Percentiles rank a stretch among this genome's conserved stretches.
phyloP scores from a whole-genome alignment of 768 basidiomycete genomes.

The Serendipita sp. region DNA sequence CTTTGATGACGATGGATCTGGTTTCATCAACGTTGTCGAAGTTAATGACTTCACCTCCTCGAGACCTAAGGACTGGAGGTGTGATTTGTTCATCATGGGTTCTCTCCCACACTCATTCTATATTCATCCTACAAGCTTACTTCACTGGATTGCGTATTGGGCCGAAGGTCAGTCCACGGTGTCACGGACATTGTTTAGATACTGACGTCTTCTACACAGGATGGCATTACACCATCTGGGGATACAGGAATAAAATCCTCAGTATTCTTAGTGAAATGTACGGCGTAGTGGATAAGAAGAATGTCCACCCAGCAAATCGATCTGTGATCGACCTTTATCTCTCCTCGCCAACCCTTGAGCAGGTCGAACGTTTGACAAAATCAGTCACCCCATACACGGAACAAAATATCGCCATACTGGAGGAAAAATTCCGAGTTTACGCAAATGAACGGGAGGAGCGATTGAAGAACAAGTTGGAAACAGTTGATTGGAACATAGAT shows the following conservation, averaged over 20 bases:
- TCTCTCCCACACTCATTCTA: too few species aligned
- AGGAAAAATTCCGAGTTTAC: constrained; percentile 16
- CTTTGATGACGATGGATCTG: constrained; percentile 21
- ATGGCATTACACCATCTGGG: constrained; percentile 13
- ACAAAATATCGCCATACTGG: constrained; percentile 13
- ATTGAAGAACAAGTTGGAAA: too few species aligned
- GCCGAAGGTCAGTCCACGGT: constrained; percentile 16
- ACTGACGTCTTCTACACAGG: constrained; percentile 7
- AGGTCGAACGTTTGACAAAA: constrained; percentile 8
- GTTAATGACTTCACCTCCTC: constrained; percentile 19
- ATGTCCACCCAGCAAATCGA: constrained; percentile 14
- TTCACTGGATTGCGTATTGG: constrained; percentile 22
- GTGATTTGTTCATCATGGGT: too few species aligned
- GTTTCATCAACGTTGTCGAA: constrained; percentile 16
- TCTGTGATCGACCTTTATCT: constrained; percentile 17
- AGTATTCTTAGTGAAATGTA: constrained; percentile 11
- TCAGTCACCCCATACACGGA: constrained; percentile 8
- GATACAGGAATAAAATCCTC: constrained; percentile 8
- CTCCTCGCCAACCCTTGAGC: constrained; percentile 4
- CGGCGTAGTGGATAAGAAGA: not conserved
- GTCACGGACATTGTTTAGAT: too few species aligned
- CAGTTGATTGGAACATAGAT: too few species aligned
- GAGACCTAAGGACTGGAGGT: too few species aligned
- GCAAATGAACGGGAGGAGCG: constrained; percentile 7
- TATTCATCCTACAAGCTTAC: constrained; percentile 12